Conservation (phyloP, 768 basidiomycete genomes). For the Tephrocybe sp. region DNA sequence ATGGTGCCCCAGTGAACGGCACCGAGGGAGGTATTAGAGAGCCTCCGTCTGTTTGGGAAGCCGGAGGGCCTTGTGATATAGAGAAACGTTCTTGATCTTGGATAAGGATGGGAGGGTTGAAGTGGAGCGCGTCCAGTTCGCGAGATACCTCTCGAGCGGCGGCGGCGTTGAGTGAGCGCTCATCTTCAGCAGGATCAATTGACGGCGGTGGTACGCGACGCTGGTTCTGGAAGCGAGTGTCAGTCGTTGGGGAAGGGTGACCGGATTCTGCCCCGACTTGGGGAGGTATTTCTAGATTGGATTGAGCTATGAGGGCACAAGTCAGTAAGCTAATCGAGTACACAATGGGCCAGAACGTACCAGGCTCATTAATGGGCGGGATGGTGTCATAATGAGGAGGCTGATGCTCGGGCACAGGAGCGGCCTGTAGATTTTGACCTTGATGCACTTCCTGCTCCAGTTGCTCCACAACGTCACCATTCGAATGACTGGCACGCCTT, state of each 20-base stretch:
- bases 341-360: too few species aligned
- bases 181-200: constrained; percentile 44
- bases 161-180: constrained; percentile 59
- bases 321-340: not conserved
- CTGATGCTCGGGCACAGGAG: constrained; percentile 1
- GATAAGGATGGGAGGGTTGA: constrained; percentile 22
- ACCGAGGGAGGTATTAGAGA: constrained; percentile 37
- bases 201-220: constrained; percentile 39
- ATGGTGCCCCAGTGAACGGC: constrained; percentile 37
- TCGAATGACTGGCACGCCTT: constrained; percentile 17
- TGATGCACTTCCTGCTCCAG: constrained; percentile 5
- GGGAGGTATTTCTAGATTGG: not conserved
- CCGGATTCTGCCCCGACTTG: not conserved
- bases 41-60: constrained; percentile 6
- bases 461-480: not conserved
- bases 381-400: constrained; percentile 16
- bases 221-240: constrained; percentile 17
- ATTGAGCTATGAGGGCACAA: not conserved
- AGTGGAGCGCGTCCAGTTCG: constrained; percentile 59
- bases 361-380: constrained; percentile 1
- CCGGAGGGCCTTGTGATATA: constrained; percentile 15
- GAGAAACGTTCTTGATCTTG: constrained; percentile 18
- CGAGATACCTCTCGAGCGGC: constrained; percentile 68
- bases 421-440: not conserved
- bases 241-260: constrained; percentile 7